Base-by-base conservation (phyloP, 306 rosid species). In the Trifolium dubium region DNA sequence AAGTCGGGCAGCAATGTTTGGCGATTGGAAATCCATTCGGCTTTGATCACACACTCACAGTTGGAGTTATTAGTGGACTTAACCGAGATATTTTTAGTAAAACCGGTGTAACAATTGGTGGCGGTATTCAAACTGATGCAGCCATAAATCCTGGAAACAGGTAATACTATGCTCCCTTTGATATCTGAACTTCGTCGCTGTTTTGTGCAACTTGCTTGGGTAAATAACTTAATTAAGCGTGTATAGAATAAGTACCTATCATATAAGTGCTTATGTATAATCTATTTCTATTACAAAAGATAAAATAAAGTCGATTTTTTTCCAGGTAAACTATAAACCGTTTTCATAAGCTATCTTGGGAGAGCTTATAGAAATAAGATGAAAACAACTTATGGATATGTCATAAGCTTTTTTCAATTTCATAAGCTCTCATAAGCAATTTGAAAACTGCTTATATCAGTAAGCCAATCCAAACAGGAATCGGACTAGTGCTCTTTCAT, bases 21-120 rank as follows among this genome's bases (percentile, higher is more conserved):
- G 96, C 99, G 59, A 94, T 92, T 76, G 99, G 99, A 72, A 94
- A 94, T 78, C 99, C 99, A 18, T 94, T 94, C 82, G 99, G 99
- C 61, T 94, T 94, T 49, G 97, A 92, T 87, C 99, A 94, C 71
- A 92, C 99, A 62, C 96, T 94, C 67, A 92, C 99, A 8, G 97
- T 88, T 61, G 98, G 98, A 39, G 95, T 94, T 50, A 86, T 94
- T 13, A 89, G 99, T n/a, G 97, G 99, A 73, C 85, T 94, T 69
- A 85, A 94, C 53, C 89, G 97, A 63, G 99, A 94, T 77, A 92
- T 94, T 55, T 88, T 83, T 54, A 89, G 99, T 85, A 90, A 88
- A 84, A 77, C 92, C 3, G 99, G 99, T 47, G 99, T 92, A 77
- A 92, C 97, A 79, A 94, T 94, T 70, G 92, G 95, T 14, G 95